Evolutionary conservation across 331 rosid species (phyloP), one percentile per base, ranked within the genome.

Genomic region (Pyracantha coccinea): DNA sequence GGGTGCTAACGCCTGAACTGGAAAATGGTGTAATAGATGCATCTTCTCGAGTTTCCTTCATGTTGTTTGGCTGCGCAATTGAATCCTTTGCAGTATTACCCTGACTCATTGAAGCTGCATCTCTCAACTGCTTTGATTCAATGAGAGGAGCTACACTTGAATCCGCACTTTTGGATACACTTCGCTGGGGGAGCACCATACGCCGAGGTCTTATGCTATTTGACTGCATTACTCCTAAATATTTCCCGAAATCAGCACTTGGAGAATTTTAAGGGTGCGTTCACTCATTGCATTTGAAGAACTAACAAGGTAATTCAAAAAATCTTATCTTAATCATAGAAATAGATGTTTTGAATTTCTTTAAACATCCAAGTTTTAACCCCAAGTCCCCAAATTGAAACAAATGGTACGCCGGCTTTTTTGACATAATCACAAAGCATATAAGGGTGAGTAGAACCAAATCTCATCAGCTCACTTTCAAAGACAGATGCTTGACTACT

Each of bases 191-290:
- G 78, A 81, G 88, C 55, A 93, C 32, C 72, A 79, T 76, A 35
- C 98, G 91, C 75, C 86, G 84, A 35, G 98, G 96, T 79, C 85
- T 86, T 73, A 89, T 70, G 75, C 71, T 74, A 82, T 65, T 80
- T 60, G 96, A 83, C 81, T 83, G 91, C 79, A 73, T 68, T 71
- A 85, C 65, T 54, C 88, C 95, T 91, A 80, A 69, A 71, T 73
- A 73, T 31, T 76, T 67, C 81, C 27, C 73, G 27, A 24, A 52
- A 68, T 41, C 38, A 77, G 59, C 74, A 21, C 59, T 47, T 69
- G 17, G 35, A 55, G 3, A 50, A 28, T 12, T 24, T 38, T 38
- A 38, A 32, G 7, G n/a, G 20, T 19, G 14, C 53, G 59, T 72
- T 33, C 29, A 73, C 44, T 50, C 77, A 61, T 65, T 25, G 35